Percentiles rank a stretch among this genome's conserved stretches.
Conservation (phyloP, 208 protist species). For the Naegleria fowleri region DNA sequence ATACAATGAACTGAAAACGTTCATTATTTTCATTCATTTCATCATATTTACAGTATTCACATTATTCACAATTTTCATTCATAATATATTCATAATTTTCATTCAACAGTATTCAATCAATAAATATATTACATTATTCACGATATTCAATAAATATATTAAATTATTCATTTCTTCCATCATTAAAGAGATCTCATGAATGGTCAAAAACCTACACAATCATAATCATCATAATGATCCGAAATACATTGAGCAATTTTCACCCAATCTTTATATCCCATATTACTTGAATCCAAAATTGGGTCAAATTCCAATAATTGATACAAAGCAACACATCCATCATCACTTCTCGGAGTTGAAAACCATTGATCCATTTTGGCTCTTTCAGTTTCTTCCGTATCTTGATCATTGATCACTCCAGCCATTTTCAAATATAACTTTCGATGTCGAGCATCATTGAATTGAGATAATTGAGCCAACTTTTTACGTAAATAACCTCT, state of each 20-base stretch:
- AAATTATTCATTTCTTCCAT: too few species aligned
- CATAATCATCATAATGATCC: constrained; percentile 74
- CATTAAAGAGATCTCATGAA: too few species aligned
- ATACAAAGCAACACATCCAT: background rate
- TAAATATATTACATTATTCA: too few species aligned
- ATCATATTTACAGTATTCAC: too few species aligned
- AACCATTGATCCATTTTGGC: background rate
- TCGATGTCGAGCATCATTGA: background rate
- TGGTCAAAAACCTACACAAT: constrained; percentile 58
- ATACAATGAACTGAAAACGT: constrained; percentile 86
- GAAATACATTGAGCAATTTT: constrained; percentile 63
- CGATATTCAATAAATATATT: too few species aligned
- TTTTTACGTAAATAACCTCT: background rate
- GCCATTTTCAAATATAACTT: background rate
- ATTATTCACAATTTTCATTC: background rate
- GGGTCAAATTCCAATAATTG: constrained; percentile 19
- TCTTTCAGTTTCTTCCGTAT: background rate
- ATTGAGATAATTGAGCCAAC: background rate
- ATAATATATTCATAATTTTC: background rate
- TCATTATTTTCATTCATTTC: too few species aligned
- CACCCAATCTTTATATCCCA: constrained; percentile 49
- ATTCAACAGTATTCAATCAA: too few species aligned
- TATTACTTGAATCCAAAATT: background rate
- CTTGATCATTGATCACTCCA: background rate
- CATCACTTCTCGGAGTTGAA: background rate